A percentile compares a stretch with the other conserved stretches of the same genome.
Conservation (phyloP, 306 rosid species). For the Trichosanthes truncata region DNA sequence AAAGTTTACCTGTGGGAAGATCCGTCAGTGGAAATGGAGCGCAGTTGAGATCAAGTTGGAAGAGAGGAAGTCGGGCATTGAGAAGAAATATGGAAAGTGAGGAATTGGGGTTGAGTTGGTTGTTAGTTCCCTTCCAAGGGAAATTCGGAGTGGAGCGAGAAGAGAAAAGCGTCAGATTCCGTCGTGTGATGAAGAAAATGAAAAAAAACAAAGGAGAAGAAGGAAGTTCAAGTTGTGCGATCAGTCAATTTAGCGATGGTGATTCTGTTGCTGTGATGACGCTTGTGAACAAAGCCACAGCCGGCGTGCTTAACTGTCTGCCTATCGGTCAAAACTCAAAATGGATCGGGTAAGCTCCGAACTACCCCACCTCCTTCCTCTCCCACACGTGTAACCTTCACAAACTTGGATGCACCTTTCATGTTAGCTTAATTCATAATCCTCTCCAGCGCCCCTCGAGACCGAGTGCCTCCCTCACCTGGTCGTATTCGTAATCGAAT, state of each 20-base stretch:
- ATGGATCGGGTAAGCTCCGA: too few relatives aligned
- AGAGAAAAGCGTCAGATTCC: not conserved
- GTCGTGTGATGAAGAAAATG: too few relatives aligned
- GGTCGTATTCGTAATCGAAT: too few relatives aligned
- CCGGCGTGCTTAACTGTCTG: conserved; percentile 2
- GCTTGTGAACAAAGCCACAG: not conserved
- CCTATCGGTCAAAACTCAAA: not conserved
- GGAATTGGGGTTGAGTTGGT: not conserved
- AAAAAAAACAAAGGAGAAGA: not conserved
- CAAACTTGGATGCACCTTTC: too few relatives aligned
- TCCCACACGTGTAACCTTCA: not conserved
- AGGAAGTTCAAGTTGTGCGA: conserved; percentile 4
- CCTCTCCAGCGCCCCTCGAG: too few relatives aligned
- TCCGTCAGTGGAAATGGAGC: not conserved
- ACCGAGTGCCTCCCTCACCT: too few relatives aligned
- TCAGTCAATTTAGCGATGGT: not conserved
- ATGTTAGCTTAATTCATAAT: too few relatives aligned
- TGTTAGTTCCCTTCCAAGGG: not conserved
- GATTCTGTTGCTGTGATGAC: not conserved
- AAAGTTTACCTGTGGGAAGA: conserved; percentile 1
- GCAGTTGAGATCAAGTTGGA: not conserved
- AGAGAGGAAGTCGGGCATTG: not conserved
- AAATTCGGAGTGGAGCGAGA: not conserved
- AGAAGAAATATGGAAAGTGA: not conserved
- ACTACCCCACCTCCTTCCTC: not conserved